Evolutionary conservation across 371 early-diverging fungal species (phyloP).

Genomic region (Umbelopsis sp.): DNA sequence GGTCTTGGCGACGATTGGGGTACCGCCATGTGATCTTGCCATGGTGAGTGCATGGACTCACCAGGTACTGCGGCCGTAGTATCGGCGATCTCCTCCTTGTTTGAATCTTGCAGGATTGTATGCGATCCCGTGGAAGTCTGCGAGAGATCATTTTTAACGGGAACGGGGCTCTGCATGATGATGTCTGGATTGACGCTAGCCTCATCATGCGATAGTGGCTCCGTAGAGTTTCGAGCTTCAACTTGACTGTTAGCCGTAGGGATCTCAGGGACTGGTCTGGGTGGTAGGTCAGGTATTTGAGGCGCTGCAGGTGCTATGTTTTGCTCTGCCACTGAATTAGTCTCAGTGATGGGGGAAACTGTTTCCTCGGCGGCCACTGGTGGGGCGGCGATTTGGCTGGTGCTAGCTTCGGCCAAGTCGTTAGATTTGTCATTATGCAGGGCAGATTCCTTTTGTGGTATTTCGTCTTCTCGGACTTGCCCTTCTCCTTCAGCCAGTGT

Average conservation of each 20-base stretch:
- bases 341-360: neutral
- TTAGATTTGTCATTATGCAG: conserved; percentile 3
- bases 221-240: neutral
- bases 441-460: conserved; percentile 3
- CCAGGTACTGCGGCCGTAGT: conserved; percentile 20
- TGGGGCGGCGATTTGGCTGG: neutral
- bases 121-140: conserved; percentile 5
- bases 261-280: conserved; percentile 5
- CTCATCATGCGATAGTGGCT: neutral
- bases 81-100: conserved; percentile 19
- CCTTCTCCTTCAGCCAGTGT: conserved; percentile 23
- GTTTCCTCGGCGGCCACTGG: conserved; percentile 11
- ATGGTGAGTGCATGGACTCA: conserved; percentile 5
- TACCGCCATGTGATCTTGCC: neutral
- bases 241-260: conserved; percentile 21
- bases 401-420: neutral
- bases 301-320: too few relatives aligned
- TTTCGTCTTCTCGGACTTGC: conserved; percentile 18
- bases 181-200: too few relatives aligned
- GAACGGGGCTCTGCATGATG: conserved; percentile 1
- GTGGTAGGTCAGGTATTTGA: too few relatives aligned
- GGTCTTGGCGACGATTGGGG: conserved; percentile 11
- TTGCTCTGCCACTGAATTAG: too few relatives aligned
- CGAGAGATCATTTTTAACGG: neutral
- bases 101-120: neutral